Evolutionary conservation across 495 filamentous ascomycete species (phyloP).

Genomic region (Podospora appendiculata): DNA sequence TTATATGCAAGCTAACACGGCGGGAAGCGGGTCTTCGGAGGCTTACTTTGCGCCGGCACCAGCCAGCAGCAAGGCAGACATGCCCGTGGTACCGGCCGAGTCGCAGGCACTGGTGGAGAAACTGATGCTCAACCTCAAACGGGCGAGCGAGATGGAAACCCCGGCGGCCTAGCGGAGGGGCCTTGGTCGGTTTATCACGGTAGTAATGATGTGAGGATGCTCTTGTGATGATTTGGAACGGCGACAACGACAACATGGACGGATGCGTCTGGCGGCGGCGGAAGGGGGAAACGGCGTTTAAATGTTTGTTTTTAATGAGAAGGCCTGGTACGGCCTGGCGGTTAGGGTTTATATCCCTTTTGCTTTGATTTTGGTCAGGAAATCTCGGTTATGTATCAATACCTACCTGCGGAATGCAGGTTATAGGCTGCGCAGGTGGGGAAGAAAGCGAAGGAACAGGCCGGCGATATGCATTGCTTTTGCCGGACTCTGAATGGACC

Average conservation of each 20-base stretch:
- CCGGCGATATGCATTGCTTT: neutral
- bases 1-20: neutral
- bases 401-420: too few relatives aligned
- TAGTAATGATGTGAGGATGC: neutral
- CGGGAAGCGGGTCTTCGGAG: neutral
- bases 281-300: too few relatives aligned
- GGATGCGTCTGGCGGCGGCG: too few relatives aligned
- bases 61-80: constrained; percentile 7
- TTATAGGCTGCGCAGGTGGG: too few relatives aligned
- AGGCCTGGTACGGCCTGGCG: neutral
- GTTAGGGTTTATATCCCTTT: neutral
- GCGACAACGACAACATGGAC: neutral
- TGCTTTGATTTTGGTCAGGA: too few relatives aligned
- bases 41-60: neutral
- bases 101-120: constrained; percentile 42
- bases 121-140: constrained; percentile 36
- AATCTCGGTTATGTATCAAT: too few relatives aligned
- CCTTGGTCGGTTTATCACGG: neutral
- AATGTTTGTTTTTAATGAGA: neutral
- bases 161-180: neutral
- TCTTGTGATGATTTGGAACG: neutral
- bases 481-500: neutral
- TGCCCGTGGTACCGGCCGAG: constrained; percentile 34
- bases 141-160: constrained; percentile 15
- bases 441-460: neutral